These are phyloP conservation scores for Pachyrhizus erosus DNA, from an alignment of 306 rosid genomes.

Conservation along the genomic window DNA sequence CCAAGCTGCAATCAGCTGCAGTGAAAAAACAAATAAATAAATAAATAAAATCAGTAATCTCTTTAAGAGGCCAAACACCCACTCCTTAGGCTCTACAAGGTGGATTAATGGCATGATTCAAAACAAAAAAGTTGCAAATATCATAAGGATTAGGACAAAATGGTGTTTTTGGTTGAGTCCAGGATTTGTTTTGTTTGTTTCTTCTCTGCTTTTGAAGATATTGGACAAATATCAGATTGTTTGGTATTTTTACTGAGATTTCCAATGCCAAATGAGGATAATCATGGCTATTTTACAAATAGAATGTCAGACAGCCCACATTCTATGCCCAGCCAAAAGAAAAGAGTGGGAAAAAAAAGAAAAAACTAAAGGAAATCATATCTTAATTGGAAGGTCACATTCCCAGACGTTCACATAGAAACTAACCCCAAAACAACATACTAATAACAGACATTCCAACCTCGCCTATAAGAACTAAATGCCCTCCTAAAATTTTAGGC, in stretches of 20 bases:
- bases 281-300: neutral
- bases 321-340: conserved; percentile 15
- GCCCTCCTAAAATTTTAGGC: conserved; percentile 23
- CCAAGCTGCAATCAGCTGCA: neutral
- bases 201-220: neutral
- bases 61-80: neutral
- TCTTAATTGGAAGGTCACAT: conserved; percentile 26
- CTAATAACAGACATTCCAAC: conserved; percentile 20
- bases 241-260: neutral
- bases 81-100: neutral
- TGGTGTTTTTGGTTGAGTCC: conserved; percentile 2
- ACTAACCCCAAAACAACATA: conserved; percentile 24
- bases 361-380: conserved; percentile 12
- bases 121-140: neutral
- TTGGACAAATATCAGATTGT: neutral
- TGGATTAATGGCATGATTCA: neutral
- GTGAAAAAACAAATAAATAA: neutral
- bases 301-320: conserved; percentile 21
- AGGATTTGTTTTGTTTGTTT: neutral
- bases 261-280: neutral
- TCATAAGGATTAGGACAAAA: neutral
- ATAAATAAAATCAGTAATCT: neutral
- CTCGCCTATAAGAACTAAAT: neutral
- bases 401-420: conserved; percentile 20
- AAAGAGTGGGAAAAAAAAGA: neutral